Evolutionary conservation across 2,329 filamentous ascomycete genomes (phyloP), one percentile per base, ranked within the genome.

Genomic region (Scorias spongiosa): DNA sequence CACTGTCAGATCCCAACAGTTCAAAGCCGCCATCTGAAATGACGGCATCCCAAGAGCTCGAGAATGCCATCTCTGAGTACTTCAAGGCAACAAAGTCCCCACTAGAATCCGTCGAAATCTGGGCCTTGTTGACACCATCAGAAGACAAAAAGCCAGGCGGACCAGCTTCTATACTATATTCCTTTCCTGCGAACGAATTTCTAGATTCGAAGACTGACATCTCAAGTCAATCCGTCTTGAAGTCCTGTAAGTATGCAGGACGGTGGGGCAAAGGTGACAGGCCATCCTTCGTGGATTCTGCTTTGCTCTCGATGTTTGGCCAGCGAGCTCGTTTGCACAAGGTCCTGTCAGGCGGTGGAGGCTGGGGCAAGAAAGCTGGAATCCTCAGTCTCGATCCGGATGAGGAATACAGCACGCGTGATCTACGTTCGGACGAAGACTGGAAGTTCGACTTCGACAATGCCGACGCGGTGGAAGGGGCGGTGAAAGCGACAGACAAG

Each of bases 321-420:
- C 17, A 49, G 42, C 63, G 65, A 20, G 64, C 59, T 15, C 61
- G 63, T 39, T 55, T 74, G n/a, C 63, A 66, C 51, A 64, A 63
- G 43, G 62, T 67, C 71, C 75, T 88, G 49, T 87, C 83, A 54
- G 85, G 85, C 4, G 85, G 85, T 39, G 85, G 85, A 37, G 85
- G 85, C 15, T 93, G 85, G 85, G 85, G 85, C 12, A 68, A 74
- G 44, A 91, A 89, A 59, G 78, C 81, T 53, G 85, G 85, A 0
- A 66, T 93, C 0, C 65, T 93, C 2, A 85, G 84, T 5, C 69
- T 93, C 3, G 84, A 91, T 55, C 83, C 85, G 2, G 73, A 84
- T 50, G 71, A 67, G 12, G 67, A 60, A 15, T 74, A 75, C 52
- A 64, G 63, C n/a, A 52, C 65, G 14, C 57, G 67, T 7, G 68